Evolutionary conservation across 1,139 yeast genomes (phyloP), one percentile per base, ranked within the genome.

Genomic region (Kluyveromyces marxianus): DNA sequence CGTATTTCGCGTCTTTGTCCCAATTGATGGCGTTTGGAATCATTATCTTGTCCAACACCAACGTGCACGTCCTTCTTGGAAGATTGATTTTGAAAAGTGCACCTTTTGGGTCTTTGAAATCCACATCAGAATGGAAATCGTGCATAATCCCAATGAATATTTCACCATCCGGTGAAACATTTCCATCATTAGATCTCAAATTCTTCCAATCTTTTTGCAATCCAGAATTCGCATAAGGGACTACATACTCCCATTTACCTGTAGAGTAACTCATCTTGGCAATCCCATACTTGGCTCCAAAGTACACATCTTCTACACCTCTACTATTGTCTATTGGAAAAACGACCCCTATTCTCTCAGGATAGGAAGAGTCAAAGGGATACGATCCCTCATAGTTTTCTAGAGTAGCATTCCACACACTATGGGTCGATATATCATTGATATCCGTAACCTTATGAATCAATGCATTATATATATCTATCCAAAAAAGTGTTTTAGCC

Each of bases 21-120:
- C 88, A 90, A 31, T 83, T 85, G 54, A 89, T 71, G n/a, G 96
- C 96, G 59, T 89, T 89, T 25, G 92, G 76, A 48, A 84, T 82
- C 35, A 63, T 62, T 35, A 74, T 65, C 27, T 68, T 60, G 33
- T 67, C 66, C 50, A 70, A 59, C 4, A 70, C 57, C 33, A 55
- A 51, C 7, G 57, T 52, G 24, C 62, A 52, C 5, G 55, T 51
- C n/a, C 57, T 62, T 2, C 53, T 55, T 4, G 56, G 45, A 4
- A 59, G 46, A 34, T 60, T 61, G 39, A 69, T 57, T 33, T 65
- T 62, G 44, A 67, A 54, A 10, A 70, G 47, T 47, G 65, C 61
- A 3, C 75, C 76, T 41, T 65, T 64, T 10, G 56, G 53, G 8
- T 50, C 54, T 26, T 60, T 54, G 3, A 42, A 45, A 50, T 50